Conservation (phyloP, 2,329 filamentous ascomycete genomes). For the Aspergillus vadensis region DNA sequence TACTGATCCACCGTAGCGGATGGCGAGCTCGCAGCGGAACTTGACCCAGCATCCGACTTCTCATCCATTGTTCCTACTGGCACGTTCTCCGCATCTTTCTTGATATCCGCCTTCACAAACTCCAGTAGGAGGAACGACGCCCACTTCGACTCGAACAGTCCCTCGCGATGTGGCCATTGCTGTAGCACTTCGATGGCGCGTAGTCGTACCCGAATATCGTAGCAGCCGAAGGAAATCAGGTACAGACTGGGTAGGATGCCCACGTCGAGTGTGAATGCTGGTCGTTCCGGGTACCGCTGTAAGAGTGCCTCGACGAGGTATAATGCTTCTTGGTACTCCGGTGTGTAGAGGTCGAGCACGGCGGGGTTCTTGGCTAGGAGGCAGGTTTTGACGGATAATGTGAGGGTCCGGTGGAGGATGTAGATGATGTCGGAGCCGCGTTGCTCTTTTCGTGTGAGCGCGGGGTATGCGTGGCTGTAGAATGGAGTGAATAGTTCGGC, state of each 20-base stretch:
- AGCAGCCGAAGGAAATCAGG: background rate
- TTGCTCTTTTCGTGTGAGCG: background rate
- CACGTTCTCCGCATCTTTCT: background rate
- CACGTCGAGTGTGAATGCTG: background rate
- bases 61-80: background rate
- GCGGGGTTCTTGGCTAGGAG: background rate
- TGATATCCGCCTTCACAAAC: background rate
- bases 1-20: background rate
- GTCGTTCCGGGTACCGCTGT: background rate
- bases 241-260: background rate
- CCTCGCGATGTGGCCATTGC: slow-evolving; percentile 7
- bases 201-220: background rate
- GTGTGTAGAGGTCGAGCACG: background rate
- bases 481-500: background rate
- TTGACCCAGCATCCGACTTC: background rate
- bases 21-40: background rate
- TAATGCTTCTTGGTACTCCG: background rate
- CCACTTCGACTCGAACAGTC: slow-evolving; percentile 6
- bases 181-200: background rate
- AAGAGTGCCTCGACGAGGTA: background rate
- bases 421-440: slow-evolving; percentile 1
- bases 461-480: background rate
- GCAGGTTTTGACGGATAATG: background rate
- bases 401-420: background rate
- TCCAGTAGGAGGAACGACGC: background rate